Evolutionary conservation across 192 early-diverging fungal species (phyloP), one percentile per base, ranked within the genome.

Genomic region (Gryganskiella cystojenkinii): DNA sequence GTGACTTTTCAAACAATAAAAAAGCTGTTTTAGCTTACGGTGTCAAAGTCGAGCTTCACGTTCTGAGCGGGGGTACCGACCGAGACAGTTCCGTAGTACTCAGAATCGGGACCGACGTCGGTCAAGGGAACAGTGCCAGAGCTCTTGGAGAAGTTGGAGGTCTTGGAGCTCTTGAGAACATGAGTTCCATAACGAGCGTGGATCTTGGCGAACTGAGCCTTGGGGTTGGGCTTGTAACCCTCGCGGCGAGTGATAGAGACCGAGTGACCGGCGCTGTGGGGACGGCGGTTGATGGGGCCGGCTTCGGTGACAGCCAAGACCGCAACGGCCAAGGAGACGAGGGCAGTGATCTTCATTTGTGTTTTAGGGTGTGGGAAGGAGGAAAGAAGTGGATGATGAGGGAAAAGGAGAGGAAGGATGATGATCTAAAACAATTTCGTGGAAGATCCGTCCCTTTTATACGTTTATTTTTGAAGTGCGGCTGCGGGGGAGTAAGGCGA

Each of bases 11-110:
- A n/a, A n/a, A n/a, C 13, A 40, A 13, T 40, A 5, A 40, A 13
- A 5, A 40, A 40, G 5, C 37, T 40, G 13, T 40, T 13, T 40
- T 13, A 9, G 19, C 47, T 17, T 50, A 50, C 47, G 19, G 86
- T 87, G 63, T 87, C 86, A 10, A 87, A 70, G 55, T 82, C 37
- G 13, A 40, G 74, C 59, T 88, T 88, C 69, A 90, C 84, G 22
- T 64, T 72, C 57, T 88, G 86, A 25, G 85, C 80, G 47, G 89
- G 89, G 25, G 89, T 82, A 28, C 89, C 89, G 40, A 89, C 71
- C 2, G 80, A 64, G 22, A 89, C 85, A n/a, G 67, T 70, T 56
- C 81, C 86, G 61, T 90, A 90, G 60, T 90, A 90, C 80, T 90
- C 37, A 13, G 37, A 9, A 13, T 40, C 37, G 37, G 37, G 37